These are phyloP conservation scores for Boletus mariae DNA, from an alignment of 1,284 basidiomycete species.

Conservation along the genomic window DNA sequence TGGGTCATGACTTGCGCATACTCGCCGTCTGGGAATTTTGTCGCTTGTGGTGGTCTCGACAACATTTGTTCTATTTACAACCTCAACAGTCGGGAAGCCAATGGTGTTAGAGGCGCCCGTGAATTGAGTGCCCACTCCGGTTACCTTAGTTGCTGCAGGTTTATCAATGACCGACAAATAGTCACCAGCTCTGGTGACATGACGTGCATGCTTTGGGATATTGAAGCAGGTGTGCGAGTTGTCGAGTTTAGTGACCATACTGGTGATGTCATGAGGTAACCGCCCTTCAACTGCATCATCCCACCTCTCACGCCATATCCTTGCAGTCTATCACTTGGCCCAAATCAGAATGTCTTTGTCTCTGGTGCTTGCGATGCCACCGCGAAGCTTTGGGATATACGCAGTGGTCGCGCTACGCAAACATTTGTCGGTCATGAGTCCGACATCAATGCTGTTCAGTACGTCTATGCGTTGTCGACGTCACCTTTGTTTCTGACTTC, in stretches of 20 bases:
- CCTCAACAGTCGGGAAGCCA: conserved; percentile 71
- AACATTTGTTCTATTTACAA: conserved; percentile 99
- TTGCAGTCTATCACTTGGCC: conserved; percentile 84
- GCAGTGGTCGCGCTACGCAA: conserved; percentile 94
- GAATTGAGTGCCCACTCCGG: conserved; percentile 97
- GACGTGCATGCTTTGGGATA: conserved; percentile 99
- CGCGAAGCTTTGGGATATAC: conserved; percentile 98
- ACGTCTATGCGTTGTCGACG: conserved; percentile 37
- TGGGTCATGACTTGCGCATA: conserved; percentile 99
- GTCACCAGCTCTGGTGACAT: conserved; percentile 97
- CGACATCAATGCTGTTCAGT: conserved; percentile 99
- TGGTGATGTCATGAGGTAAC: conserved; percentile 97
- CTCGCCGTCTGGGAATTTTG: conserved; percentile 93
- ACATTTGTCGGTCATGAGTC: conserved; percentile 99
- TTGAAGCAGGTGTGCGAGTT: conserved; percentile 92
- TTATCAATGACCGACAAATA: conserved; percentile 98
- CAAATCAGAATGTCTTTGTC: conserved; percentile 94
- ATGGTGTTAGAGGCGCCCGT: conserved; percentile 73
- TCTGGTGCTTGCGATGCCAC: conserved; percentile 98
- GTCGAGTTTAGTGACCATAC: conserved; percentile 99
- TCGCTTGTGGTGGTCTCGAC: conserved; percentile 98
- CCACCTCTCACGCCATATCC: conserved; percentile 11
- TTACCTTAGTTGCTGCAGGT: conserved; percentile 96
- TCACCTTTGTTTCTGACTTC: conserved; percentile 11
- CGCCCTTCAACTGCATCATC: conserved; percentile 7